phyloP scores from a whole-genome alignment of 139 green algal species.

The Nannochloris sp. region DNA sequence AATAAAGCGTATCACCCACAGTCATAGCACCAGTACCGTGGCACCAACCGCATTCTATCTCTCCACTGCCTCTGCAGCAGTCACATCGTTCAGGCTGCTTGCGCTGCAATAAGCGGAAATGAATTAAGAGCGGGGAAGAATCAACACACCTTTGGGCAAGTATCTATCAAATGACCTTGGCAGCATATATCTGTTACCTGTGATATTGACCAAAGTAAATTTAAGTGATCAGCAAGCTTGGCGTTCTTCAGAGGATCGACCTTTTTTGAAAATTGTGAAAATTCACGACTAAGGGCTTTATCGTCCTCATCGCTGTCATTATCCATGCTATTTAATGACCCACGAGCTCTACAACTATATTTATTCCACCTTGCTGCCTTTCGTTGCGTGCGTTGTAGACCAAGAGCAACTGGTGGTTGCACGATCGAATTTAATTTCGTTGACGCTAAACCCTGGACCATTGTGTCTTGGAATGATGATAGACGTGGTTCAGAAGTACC shows the following conservation, averaged over 20 bases:
- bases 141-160: too few species aligned
- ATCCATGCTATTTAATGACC: too few species aligned
- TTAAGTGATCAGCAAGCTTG: neutral
- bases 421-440: neutral
- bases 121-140: neutral
- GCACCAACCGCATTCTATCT: slow-evolving; percentile 26
- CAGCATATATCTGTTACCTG: neutral
- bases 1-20: slow-evolving; percentile 16
- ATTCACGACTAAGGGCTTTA: neutral
- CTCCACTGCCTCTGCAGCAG: slow-evolving; percentile 12
- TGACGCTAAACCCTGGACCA: neutral
- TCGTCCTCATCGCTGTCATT: too few species aligned
- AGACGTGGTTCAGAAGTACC: too few species aligned
- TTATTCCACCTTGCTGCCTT: too few species aligned
- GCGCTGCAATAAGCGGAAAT: neutral
- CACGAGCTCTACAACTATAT: too few species aligned
- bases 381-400: neutral
- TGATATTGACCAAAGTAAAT: slow-evolving; percentile 12
- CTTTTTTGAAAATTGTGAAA: neutral
- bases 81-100: neutral
- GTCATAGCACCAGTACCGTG: slow-evolving; percentile 26
- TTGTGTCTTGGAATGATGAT: too few species aligned
- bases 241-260: neutral
- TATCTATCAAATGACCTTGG: neutral
- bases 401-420: neutral